Evolutionary conservation across 192 early-diverging fungal species (phyloP).

Genomic region (Coemansia sp.): DNA sequence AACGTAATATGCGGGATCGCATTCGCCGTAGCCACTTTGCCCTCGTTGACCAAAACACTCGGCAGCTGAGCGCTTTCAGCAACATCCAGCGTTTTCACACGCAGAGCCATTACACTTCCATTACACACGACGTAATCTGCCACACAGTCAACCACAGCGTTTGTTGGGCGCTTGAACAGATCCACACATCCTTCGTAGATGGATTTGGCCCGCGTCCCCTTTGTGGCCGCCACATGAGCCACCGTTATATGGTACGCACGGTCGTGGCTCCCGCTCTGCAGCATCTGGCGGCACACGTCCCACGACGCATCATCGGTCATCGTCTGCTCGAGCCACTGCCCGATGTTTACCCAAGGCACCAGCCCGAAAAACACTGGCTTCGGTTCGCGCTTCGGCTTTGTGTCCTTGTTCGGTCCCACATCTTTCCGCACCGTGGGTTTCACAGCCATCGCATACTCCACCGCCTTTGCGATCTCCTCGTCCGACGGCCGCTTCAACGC

Average conservation of each 20-base stretch:
- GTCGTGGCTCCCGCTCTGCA: slow-evolving; percentile 5
- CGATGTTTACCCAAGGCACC: slow-evolving; percentile 23
- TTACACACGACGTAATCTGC: slow-evolving; percentile 60
- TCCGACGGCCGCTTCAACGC: slow-evolving; percentile 37
- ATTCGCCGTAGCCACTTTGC: slow-evolving; percentile 17
- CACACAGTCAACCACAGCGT: slow-evolving; percentile 14
- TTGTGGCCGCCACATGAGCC: slow-evolving; percentile 34
- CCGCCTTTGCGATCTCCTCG: slow-evolving; percentile 55
- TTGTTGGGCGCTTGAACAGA: neutral
- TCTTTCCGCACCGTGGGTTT: slow-evolving; percentile 45
- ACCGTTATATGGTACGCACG: slow-evolving; percentile 57
- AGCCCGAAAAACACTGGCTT: slow-evolving; percentile 27
- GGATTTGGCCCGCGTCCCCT: slow-evolving; percentile 20
- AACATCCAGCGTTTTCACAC: slow-evolving; percentile 24
- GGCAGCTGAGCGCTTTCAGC: slow-evolving; percentile 4
- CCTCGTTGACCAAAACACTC: slow-evolving; percentile 1
- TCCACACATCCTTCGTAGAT: slow-evolving; percentile 33
- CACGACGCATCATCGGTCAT: slow-evolving; percentile 7
- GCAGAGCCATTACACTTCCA: slow-evolving; percentile 37
- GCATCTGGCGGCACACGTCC: slow-evolving; percentile 15
- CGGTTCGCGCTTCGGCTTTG: slow-evolving; percentile 1
- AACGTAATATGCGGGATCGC: slow-evolving; percentile 48
- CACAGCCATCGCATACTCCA: slow-evolving; percentile 51
- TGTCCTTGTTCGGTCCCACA: neutral
- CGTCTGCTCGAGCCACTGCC: slow-evolving; percentile 19